Percentiles rank a stretch among this genome's conserved stretches.
Evolutionary conservation across 306 rosid genomes (phyloP).

Genomic region (Quillaja saponaria): DNA sequence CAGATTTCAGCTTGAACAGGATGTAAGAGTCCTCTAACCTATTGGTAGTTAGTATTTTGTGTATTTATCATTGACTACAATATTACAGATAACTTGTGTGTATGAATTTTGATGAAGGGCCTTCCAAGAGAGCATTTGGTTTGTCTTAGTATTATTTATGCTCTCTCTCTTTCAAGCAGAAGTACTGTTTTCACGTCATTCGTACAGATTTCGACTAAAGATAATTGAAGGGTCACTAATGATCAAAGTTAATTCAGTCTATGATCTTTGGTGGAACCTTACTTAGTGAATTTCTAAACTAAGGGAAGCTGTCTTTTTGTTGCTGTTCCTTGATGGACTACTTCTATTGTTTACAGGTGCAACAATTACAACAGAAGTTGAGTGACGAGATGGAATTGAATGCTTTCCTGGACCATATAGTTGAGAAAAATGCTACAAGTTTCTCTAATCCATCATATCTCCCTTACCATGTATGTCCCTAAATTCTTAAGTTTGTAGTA

Average conservation of each 20-base stretch:
- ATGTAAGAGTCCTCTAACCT: constrained; percentile 49
- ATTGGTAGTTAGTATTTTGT: background rate
- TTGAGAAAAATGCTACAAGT: constrained; percentile 41
- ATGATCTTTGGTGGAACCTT: too few relatives aligned
- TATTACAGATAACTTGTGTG: background rate
- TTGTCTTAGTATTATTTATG: background rate
- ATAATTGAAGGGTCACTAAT: too few relatives aligned
- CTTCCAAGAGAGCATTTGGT: background rate
- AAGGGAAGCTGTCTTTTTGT: constrained; percentile 11
- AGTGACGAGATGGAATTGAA: constrained; percentile 63
- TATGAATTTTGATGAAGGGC: background rate
- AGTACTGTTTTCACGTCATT: background rate
- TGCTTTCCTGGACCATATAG: constrained; percentile 49
- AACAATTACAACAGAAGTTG: constrained; percentile 49
- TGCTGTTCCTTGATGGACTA: constrained; percentile 25
- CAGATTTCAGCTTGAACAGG: constrained; percentile 70
- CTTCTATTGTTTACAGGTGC: constrained; percentile 43
- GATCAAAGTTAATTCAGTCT: too few relatives aligned
- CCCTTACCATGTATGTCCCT: constrained; percentile 53
- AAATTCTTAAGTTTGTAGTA: too few relatives aligned
- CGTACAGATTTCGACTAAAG: too few relatives aligned
- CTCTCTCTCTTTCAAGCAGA: background rate
- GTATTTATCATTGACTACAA: background rate
- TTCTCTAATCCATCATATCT: constrained; percentile 41
- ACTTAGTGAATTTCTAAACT: too few relatives aligned